Base-by-base conservation (phyloP, 2,329 filamentous ascomycete species). In the Aspergillus quadrilineatus region DNA sequence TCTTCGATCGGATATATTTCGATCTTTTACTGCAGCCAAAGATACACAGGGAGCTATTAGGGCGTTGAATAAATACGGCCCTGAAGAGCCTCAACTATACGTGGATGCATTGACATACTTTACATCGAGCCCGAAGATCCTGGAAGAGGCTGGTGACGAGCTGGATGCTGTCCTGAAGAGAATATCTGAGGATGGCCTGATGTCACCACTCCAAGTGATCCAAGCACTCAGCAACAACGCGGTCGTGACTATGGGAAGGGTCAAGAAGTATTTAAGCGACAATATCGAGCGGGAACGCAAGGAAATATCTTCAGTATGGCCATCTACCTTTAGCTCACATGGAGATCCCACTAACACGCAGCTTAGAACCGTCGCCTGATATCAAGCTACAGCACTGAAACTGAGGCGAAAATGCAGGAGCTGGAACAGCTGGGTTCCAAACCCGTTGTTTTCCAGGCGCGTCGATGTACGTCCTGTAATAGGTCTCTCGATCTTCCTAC, bases 131-230 rank as follows among this genome's bases (percentile, higher is more conserved):
- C 82, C 89, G 0, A 80, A 85, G 28, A 86, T 96, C 9, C 83
- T 99, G 0, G 85, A 90, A 49, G 93, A 97, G 72, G 92, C 91
- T 0, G 92, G 92, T 0, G 87, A 91, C 48, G 93, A 97, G 75
- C 81, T 99, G 8, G 84, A 91, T 55, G 80, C 78, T 0, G 88
- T 99, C 1, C 81, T 99, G 9, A 83, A 85, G 62, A 92, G 90
- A 67, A 97, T 99, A 64, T 90, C 97, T 69, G 83, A 88, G 60
- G 92, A 96, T 66, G 88, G 90, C 0, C 83, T 99, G 37, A 94
- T 99, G 90, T 93, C 94, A 0, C 94, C 94, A 0, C 79, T 99
- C 4, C 94, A 99, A 72, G 94, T 99, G 32, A 94, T 99, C 14
- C 93, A 99, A 73, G 94, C 92, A 0, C 83, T 99, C 12, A 87